Evolutionary conservation across 2,329 filamentous ascomycete genomes (phyloP).

Genomic region (Chaetomiaceae sp.): DNA sequence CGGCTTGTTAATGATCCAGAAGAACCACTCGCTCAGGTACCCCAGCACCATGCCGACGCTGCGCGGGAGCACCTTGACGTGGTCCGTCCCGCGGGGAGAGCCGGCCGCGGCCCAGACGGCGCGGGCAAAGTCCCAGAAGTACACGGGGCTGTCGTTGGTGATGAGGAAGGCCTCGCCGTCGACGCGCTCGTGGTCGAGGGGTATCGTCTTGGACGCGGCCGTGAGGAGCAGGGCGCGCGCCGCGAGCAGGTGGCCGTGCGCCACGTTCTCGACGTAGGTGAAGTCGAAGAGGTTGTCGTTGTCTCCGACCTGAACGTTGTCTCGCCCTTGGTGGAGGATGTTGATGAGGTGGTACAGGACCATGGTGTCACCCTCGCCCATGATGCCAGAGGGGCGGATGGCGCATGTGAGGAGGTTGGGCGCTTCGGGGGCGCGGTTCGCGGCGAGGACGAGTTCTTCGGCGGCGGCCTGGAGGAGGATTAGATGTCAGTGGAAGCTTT

Average conservation of each 20-base stretch:
- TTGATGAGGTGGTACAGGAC: conserved; percentile 69
- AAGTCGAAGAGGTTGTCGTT: conserved; percentile 62
- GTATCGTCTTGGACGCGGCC: conserved; percentile 49
- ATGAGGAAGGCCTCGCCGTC: conserved; percentile 88
- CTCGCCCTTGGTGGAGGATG: conserved; percentile 63
- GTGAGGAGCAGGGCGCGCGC: conserved; percentile 66
- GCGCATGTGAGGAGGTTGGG: conserved; percentile 68
- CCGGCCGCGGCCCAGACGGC: conserved; percentile 68
- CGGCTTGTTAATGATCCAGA: conserved; percentile 45
- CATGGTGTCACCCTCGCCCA: conserved; percentile 83
- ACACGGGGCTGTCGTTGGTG: conserved; percentile 82
- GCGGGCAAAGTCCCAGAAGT: conserved; percentile 86
- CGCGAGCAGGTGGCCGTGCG: conserved; percentile 79
- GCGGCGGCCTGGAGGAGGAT: conserved; percentile 57
- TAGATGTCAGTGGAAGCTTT: neutral
- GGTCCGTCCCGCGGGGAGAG: conserved; percentile 45
- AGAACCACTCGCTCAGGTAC: conserved; percentile 49
- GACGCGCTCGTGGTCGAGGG: conserved; percentile 67
- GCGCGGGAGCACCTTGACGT: conserved; percentile 52
- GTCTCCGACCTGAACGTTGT: conserved; percentile 74
- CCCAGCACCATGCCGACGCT: conserved; percentile 51
- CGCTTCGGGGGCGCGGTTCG: conserved; percentile 56
- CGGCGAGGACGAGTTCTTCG: conserved; percentile 73
- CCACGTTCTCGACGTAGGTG: conserved; percentile 60
- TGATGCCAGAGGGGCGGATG: conserved; percentile 82